Percentiles rank a stretch among this genome's conserved stretches.
Evolutionary conservation across 1,284 basidiomycete species (phyloP).

Genomic region (Agroathelia rolfsii): DNA sequence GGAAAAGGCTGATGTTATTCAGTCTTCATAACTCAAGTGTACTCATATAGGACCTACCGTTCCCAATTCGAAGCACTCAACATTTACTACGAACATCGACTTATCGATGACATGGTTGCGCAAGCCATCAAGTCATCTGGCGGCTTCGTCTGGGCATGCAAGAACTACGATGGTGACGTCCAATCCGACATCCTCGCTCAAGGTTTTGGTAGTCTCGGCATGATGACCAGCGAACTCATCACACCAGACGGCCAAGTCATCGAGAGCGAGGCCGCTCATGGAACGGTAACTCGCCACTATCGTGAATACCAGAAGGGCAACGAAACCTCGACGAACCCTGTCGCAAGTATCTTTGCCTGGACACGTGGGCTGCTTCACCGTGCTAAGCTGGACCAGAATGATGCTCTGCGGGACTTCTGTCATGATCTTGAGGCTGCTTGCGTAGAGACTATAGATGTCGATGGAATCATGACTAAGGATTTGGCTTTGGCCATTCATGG

Average conservation of each 20-base stretch:
- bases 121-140: constrained; percentile 95
- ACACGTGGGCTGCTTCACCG: constrained; percentile 91
- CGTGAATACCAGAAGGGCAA: constrained; percentile 94
- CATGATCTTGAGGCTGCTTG: constrained; percentile 79
- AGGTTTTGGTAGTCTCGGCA: constrained; percentile 88
- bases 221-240: constrained; percentile 97
- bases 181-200: constrained; percentile 89
- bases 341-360: constrained; percentile 99
- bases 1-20: neutral
- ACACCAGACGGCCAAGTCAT: constrained; percentile 91
- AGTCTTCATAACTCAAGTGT: constrained; percentile 1
- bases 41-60: constrained; percentile 61
- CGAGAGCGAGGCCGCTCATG: constrained; percentile 91
- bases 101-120: constrained; percentile 93
- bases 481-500: constrained; percentile 93
- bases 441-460: constrained; percentile 84
- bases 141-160: constrained; percentile 96
- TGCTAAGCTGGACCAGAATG: constrained; percentile 86
- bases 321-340: constrained; percentile 96
- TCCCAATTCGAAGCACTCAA: constrained; percentile 70
- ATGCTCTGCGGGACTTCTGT: constrained; percentile 70
- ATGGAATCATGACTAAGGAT: constrained; percentile 95
- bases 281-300: constrained; percentile 91
- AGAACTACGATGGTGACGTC: constrained; percentile 97
- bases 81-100: constrained; percentile 96